Base-by-base conservation (phyloP, 2,329 filamentous ascomycete genomes). In the Tolypocladium cylindrosporum region DNA sequence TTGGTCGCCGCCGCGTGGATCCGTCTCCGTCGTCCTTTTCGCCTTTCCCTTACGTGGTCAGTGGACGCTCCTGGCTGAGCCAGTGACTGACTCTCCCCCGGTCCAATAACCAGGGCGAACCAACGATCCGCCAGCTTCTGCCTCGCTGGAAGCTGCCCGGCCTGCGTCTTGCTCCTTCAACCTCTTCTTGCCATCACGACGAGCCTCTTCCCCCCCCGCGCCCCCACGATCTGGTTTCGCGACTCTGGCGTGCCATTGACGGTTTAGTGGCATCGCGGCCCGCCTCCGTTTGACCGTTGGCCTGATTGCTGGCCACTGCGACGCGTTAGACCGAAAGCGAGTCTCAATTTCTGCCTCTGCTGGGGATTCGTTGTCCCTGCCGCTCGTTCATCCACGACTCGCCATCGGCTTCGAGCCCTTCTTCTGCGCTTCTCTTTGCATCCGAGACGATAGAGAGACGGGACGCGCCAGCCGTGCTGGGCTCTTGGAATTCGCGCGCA, bases 331-430 rank as follows among this genome's bases (percentile, higher is more conserved):
- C 34, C 41, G 14, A 24, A 14, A 41, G 41, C 42, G 40, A 50
- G 11, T 21, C n/a, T 27, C 39, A 19, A 2, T 24, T 36, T 27
- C 53, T 27, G 19, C 37, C 37, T 48, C 42, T 36, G 34, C 42
- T 41, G 51, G 59, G 57, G 54, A 56, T 59, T 37, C 41, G 45
- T 57, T 31, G 55, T 59, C 59, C 59, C 59, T 59, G 57, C 43
- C 59, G 55, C 59, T 61, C 59, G 59, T 59, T 61, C 57, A 57
- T 19, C 39, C 40, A 27, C 54, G n/a, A 40, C 55, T 43, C 39
- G 24, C 34, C 36, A n/a, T n/a, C 41, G 31, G 39, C 19, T 13
- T 36, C 48, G 48, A 36, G 48, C 1, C 55, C 34, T 31, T 21
- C 39, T 36, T 6, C 21, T 55, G 53, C 53, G 53, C 53, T 55